phyloP scores from a whole-genome alignment of 1,139 yeast species.

The Nakaseomyces delphensis region DNA sequence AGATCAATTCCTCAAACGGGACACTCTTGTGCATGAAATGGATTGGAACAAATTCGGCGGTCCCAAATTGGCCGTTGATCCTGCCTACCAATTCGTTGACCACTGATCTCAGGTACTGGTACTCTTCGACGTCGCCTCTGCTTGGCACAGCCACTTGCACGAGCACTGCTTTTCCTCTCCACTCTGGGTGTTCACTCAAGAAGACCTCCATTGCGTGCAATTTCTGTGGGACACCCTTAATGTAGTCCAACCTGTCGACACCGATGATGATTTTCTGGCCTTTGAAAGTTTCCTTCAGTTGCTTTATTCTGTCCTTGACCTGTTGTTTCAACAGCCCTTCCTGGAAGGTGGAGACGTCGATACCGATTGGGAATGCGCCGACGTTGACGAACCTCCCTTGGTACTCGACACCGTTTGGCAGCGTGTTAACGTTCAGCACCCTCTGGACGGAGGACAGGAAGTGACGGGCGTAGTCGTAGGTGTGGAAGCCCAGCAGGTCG shows the following conservation, averaged over 20 bases:
- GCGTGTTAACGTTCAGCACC: constrained; percentile 69
- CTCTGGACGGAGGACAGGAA: constrained; percentile 87
- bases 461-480: constrained; percentile 99
- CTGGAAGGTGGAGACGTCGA: constrained; percentile 84
- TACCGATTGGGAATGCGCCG: constrained; percentile 98
- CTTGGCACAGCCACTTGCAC: constrained; percentile 98
- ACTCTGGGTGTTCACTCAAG: constrained; percentile 87
- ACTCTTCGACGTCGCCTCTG: constrained; percentile 96
- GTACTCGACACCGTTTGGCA: constrained; percentile 86
- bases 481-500: constrained; percentile 94
- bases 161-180: constrained; percentile 94
- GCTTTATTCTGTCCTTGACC: constrained; percentile 58
- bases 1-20: constrained; percentile 81
- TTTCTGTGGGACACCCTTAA: constrained; percentile 96
- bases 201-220: constrained; percentile 92
- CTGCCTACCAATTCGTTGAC: constrained; percentile 96
- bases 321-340: constrained; percentile 61
- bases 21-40: constrained; percentile 92
- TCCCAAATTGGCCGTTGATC: constrained; percentile 92
- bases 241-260: constrained; percentile 89
- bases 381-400: constrained; percentile 71
- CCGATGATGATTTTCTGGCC: constrained; percentile 85
- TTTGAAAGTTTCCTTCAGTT: constrained; percentile 52
- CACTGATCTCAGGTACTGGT: constrained; percentile 84
- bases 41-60: constrained; percentile 94